Conservation (phyloP, 306 rosid species). For the Argentina anserina region DNA sequence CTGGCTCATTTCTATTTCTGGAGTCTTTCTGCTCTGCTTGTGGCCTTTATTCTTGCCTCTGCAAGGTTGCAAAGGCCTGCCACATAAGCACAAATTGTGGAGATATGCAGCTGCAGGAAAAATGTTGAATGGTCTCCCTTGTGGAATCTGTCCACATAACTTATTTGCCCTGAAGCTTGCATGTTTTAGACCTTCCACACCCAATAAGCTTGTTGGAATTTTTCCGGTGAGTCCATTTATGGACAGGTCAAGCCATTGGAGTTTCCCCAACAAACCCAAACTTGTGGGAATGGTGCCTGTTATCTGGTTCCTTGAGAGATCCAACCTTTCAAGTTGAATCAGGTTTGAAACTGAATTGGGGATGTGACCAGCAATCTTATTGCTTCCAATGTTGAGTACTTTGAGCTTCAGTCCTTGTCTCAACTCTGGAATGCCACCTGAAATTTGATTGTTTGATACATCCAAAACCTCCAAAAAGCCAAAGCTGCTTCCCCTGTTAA, state of each 20-base stretch:
- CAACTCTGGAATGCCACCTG: slow-evolving; percentile 68
- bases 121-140: slow-evolving; percentile 71
- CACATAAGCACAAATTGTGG: slow-evolving; percentile 85
- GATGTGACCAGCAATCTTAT: slow-evolving; percentile 64
- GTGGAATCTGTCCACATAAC: slow-evolving; percentile 92
- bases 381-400: slow-evolving; percentile 59
- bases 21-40: background rate
- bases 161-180: slow-evolving; percentile 86
- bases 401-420: slow-evolving; percentile 54
- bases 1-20: slow-evolving; percentile 40
- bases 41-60: slow-evolving; percentile 30
- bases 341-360: slow-evolving; percentile 72
- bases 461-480: slow-evolving; percentile 71
- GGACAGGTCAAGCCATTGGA: slow-evolving; percentile 89
- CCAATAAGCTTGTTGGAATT: slow-evolving; percentile 73
- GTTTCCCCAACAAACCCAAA: slow-evolving; percentile 54
- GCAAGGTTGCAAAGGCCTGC: slow-evolving; percentile 84
- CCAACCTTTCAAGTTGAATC: slow-evolving; percentile 54
- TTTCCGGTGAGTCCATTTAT: slow-evolving; percentile 67
- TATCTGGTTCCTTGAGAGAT: slow-evolving; percentile 80
- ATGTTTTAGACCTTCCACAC: slow-evolving; percentile 56
- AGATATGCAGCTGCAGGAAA: slow-evolving; percentile 81
- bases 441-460: slow-evolving; percentile 67
- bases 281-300: slow-evolving; percentile 62
- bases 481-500: slow-evolving; percentile 47